Percentiles rank a stretch among this genome's conserved stretches.
These are phyloP conservation scores for Rhodotorula taiwanensis DNA, from an alignment of 768 basidiomycete genomes.

Conservation along the genomic window DNA sequence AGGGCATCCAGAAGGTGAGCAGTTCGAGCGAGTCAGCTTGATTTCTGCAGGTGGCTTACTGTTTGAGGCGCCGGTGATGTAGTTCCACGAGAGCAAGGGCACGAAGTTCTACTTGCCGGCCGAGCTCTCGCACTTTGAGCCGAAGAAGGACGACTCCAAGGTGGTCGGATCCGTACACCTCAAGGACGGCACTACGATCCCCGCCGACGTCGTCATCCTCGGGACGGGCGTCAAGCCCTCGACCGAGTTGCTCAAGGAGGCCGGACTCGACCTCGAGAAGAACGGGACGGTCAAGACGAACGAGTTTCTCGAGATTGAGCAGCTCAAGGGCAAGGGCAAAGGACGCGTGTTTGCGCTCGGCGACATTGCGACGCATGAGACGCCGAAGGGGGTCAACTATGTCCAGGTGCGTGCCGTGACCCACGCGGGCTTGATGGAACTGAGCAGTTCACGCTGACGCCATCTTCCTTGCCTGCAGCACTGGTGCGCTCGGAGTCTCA, in stretches of 20 bases:
- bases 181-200: conserved; percentile 56
- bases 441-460: too few species aligned
- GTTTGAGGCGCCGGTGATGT: neutral
- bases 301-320: conserved; percentile 57
- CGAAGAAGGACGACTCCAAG: conserved; percentile 47
- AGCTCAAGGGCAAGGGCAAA: conserved; percentile 44
- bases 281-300: conserved; percentile 74
- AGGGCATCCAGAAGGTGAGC: conserved; percentile 64
- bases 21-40: too few species aligned
- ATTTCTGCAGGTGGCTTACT: too few species aligned
- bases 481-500: conserved; percentile 66
- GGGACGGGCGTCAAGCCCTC: conserved; percentile 80
- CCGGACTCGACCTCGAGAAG: conserved; percentile 59
- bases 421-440: too few species aligned
- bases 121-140: conserved; percentile 57
- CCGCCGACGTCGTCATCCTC: conserved; percentile 72
- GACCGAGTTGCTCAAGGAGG: conserved; percentile 68
- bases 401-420: conserved; percentile 49
- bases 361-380: conserved; percentile 75
- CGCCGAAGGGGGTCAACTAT: conserved; percentile 51
- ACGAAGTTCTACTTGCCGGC: conserved; percentile 77
- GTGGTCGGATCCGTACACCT: conserved; percentile 62
- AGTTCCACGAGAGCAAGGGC: conserved; percentile 76
- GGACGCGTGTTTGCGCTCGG: conserved; percentile 65
- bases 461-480: too few species aligned